phyloP scores from a whole-genome alignment of 129 eudicot species.

The Arctium lappa region DNA sequence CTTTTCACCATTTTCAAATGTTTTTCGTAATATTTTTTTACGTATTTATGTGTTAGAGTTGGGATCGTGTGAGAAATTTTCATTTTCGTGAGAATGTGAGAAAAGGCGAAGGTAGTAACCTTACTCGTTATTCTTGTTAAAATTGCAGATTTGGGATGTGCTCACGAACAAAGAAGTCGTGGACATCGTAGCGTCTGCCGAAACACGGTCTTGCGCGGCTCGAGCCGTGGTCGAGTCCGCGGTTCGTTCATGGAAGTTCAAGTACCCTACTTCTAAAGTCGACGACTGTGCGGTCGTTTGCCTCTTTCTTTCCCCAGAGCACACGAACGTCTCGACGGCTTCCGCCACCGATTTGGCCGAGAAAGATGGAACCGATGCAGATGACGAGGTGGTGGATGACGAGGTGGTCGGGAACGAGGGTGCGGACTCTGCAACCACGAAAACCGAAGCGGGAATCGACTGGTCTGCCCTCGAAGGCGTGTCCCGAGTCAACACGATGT shows the following conservation, averaged over 20 bases:
- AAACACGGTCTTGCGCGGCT: constrained; percentile 65
- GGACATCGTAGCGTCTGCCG: constrained; percentile 57
- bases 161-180: constrained; percentile 78
- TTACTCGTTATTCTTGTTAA: not conserved
- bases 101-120: not conserved
- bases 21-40: not conserved
- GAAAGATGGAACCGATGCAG: constrained; percentile 21
- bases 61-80: not conserved
- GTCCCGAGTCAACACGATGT: constrained; percentile 68
- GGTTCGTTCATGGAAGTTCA: constrained; percentile 72
- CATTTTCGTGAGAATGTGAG: too few relatives aligned
- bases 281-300: constrained; percentile 96
- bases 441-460: constrained; percentile 44
- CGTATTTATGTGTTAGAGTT: not conserved
- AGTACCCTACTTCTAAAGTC: constrained; percentile 83
- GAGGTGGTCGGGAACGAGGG: constrained; percentile 16
- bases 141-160: constrained; percentile 77
- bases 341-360: constrained; percentile 32
- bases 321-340: constrained; percentile 29
- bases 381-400: constrained; percentile 26
- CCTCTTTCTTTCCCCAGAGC: constrained; percentile 60
- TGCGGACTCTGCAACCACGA: constrained; percentile 14
- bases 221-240: constrained; percentile 74
- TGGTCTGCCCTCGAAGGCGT: constrained; percentile 93
- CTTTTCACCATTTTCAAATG: not conserved